Conservation (phyloP, 148 eudicot genomes). For the Diospyros kaki region DNA sequence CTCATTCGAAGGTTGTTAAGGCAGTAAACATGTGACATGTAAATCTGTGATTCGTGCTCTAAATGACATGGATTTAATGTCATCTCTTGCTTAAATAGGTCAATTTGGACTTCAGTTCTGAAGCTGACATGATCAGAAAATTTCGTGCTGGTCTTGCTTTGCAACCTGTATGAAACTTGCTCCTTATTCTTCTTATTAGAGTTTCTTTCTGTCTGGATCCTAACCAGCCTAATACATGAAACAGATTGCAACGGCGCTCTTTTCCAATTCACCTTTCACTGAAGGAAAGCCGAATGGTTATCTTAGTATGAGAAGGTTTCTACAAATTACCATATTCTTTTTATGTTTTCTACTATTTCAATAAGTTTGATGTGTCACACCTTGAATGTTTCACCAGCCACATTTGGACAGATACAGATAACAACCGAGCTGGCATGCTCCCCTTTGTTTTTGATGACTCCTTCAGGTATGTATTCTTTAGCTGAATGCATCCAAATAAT, state of each 20-base stretch:
- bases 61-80: neutral
- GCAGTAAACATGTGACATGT: neutral
- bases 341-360: conserved; percentile 1
- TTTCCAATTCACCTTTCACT: conserved; percentile 97
- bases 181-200: conserved; percentile 10
- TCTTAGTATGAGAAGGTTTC: conserved; percentile 92
- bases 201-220: conserved; percentile 15
- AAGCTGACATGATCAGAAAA: conserved; percentile 93
- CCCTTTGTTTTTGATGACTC: conserved; percentile 91
- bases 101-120: conserved; percentile 91
- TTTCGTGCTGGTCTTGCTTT: conserved; percentile 94
- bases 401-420: conserved; percentile 91
- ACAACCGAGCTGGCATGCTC: conserved; percentile 85
- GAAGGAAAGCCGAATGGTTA: conserved; percentile 97
- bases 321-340: conserved; percentile 8
- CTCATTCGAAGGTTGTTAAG: neutral
- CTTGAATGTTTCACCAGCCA: conserved; percentile 45
- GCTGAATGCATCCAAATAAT: neutral
- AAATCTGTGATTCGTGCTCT: neutral
- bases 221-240: conserved; percentile 25
- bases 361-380: conserved; percentile 12
- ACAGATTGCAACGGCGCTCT: conserved; percentile 94
- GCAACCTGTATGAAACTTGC: conserved; percentile 76
- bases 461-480: conserved; percentile 49
- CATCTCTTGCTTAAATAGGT: conserved; percentile 44